These are phyloP conservation scores for Craspedostauros australis DNA, from an alignment of 108 stramenopile species.

Conservation along the genomic window DNA sequence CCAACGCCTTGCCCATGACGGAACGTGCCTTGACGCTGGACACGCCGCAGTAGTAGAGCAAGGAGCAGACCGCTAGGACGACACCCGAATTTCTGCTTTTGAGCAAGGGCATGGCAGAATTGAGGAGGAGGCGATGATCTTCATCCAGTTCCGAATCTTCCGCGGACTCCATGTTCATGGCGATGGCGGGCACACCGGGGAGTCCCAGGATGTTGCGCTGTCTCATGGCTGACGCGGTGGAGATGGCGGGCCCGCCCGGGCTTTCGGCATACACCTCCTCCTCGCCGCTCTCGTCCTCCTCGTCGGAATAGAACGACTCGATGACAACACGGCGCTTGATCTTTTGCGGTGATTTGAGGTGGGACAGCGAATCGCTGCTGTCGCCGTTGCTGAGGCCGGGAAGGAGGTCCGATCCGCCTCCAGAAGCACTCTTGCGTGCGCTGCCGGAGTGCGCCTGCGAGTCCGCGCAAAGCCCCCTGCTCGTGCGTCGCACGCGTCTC, in stretches of 20 bases:
- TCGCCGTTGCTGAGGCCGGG: slow-evolving; percentile 1
- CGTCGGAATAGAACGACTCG: slow-evolving; percentile 96
- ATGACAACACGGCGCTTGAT: slow-evolving; percentile 80
- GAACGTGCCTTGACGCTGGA: slow-evolving; percentile 68
- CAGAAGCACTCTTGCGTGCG: background rate
- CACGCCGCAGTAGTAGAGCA: slow-evolving; percentile 93
- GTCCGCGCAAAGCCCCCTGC: background rate
- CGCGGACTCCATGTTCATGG: slow-evolving; percentile 29
- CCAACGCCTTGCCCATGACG: slow-evolving; percentile 90
- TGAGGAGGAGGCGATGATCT: slow-evolving; percentile 87
- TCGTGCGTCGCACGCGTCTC: slow-evolving; percentile 56
- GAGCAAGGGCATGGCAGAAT: slow-evolving; percentile 83
- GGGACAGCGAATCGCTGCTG: too few species aligned
- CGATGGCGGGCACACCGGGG: slow-evolving; percentile 13
- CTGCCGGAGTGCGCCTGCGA: background rate
- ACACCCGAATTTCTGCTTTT: slow-evolving; percentile 93
- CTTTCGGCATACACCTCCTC: slow-evolving; percentile 57
- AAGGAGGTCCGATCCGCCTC: slow-evolving; percentile 8
- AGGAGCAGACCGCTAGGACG: slow-evolving; percentile 88
- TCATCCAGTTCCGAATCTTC: slow-evolving; percentile 80
- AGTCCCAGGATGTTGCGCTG: slow-evolving; percentile 24
- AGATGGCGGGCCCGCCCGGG: slow-evolving; percentile 7
- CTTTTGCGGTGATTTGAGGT: slow-evolving; percentile 18
- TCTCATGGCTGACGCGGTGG: slow-evolving; percentile 25
- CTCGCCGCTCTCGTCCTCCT: slow-evolving; percentile 89